Conservation (phyloP, 1,139 yeast genomes). For the Magnusiomyces suaveolens region DNA sequence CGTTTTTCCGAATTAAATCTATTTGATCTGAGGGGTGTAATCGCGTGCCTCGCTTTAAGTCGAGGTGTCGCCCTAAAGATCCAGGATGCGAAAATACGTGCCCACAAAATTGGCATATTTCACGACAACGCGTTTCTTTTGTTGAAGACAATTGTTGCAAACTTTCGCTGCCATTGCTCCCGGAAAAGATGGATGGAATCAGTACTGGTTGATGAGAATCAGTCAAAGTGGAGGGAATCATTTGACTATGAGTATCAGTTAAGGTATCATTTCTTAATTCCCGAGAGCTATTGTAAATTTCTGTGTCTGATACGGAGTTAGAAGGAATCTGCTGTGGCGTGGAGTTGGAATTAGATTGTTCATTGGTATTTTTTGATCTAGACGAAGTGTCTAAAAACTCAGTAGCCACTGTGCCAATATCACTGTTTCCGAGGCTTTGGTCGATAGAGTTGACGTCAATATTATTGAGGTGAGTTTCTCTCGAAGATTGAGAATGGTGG, state of each 20-base stretch:
- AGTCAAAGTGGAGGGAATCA: not conserved
- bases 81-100: constrained; percentile 44
- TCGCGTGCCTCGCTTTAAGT: constrained; percentile 39
- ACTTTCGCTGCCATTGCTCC: not conserved
- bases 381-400: not conserved
- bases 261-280: too few relatives aligned
- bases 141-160: not conserved
- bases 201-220: not conserved
- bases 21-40: constrained; percentile 40
- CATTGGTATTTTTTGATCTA: not conserved
- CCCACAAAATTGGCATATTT: constrained; percentile 41
- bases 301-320: too few relatives aligned
- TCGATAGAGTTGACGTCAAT: not conserved
- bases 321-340: not conserved
- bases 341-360: not conserved
- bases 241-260: not conserved
- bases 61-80: constrained; percentile 44
- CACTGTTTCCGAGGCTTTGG: not conserved
- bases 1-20: constrained; percentile 37
- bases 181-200: too few relatives aligned
- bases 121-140: constrained; percentile 26
- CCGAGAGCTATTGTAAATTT: too few relatives aligned
- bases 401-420: not conserved
- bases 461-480: not conserved
- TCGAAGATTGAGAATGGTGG: not conserved